Evolutionary conservation across 768 basidiomycete species (phyloP), one percentile per base, ranked within the genome.

Genomic region (Xerocomus potaroensis): DNA sequence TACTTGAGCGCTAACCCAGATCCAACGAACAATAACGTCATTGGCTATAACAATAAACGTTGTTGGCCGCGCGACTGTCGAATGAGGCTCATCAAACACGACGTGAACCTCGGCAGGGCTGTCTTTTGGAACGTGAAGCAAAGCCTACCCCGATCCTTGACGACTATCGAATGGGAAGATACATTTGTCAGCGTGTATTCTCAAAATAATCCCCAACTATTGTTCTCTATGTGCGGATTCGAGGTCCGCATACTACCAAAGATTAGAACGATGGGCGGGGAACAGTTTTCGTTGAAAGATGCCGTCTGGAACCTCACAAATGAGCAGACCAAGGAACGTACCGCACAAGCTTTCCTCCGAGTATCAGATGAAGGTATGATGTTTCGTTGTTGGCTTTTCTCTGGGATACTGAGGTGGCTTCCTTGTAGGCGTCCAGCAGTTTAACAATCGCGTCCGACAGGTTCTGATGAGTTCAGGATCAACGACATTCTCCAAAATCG

Each of bases 111-210:
- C 36, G 96, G 95, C 18, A 81, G 96, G 51, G 96, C 96, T 2
- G 96, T 97, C 8, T 98, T 96, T 71, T 99, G 95, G 96, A 98
- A 99, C 62, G 91, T 98, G 66, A 96, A 97, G 72, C 93, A 97
- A 67, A 90, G 90, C 56, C 68, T 99, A 21, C 96, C 96, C 0
- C 76, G 96, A 39, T 96, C 95, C 14, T 71, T 99, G 52, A 98
- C 96, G 0, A 97, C 96, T 0, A 98, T 99, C 61, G 96, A 97
- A 60, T 98, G 96, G 96, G 95, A 98, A 53, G 93, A 97, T 62
- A 93, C 94, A 0, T 93, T 94, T 59, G 91, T 92, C 55, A 94
- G 91, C 47, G 95, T 98, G 37, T 99, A 90, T 70, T 97, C 94
- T 8, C 89, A 90, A 66, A 88, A 98, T 63, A 99, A 98, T 68